Evolutionary conservation across 805 yeast species (phyloP), one percentile per base, ranked within the genome.

Genomic region (Barnettozyma pratensis): DNA sequence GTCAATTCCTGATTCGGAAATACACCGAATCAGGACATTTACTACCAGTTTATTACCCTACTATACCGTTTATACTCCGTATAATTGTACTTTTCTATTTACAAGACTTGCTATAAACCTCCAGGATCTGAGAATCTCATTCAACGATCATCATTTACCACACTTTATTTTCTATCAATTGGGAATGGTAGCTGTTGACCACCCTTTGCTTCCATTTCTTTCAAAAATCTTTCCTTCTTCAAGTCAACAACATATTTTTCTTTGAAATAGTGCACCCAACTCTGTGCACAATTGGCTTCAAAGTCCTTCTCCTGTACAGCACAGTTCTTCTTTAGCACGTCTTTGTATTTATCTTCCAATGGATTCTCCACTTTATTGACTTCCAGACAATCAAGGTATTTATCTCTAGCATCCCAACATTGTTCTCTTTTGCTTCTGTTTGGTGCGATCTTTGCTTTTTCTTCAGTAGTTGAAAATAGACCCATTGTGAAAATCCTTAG

Each of bases 321-420:
- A 67, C 98, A 91, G 43, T 75, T 67, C 26, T 68, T 58, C 45
- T 76, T 74, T 39, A 88, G 80, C 31, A 67, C 66, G 6, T 63
- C 61, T 40, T 72, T 70, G 45, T 69, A 65, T 45, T 72, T 71
- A 8, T 79, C 75, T 51, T 81, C 87, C 46, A 83, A 68, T 19
- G 96, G 86, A 64, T 87, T 86, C 7, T 77, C 79, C 46, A 92
- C 82, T 14, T 77, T 69, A 58, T 85, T 76, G 42, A 68, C 72
- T 55, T 85, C 87, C 43, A 92, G 72, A 64, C 99, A 92, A 7
- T 68, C 74, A 59, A 88, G 88, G 62, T 77, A 90, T 38, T 59
- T 58, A 60, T 92, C 99, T 51, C 99, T 77, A 7, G 92, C 74
- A 44, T 83, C 92, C 98, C 98, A 94, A 70, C 99, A 92, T 51